Percentiles rank a stretch among this genome's conserved stretches.
phyloP scores from a whole-genome alignment of 2,329 filamentous ascomycete genomes.

The Coleophoma eucalyptorum region DNA sequence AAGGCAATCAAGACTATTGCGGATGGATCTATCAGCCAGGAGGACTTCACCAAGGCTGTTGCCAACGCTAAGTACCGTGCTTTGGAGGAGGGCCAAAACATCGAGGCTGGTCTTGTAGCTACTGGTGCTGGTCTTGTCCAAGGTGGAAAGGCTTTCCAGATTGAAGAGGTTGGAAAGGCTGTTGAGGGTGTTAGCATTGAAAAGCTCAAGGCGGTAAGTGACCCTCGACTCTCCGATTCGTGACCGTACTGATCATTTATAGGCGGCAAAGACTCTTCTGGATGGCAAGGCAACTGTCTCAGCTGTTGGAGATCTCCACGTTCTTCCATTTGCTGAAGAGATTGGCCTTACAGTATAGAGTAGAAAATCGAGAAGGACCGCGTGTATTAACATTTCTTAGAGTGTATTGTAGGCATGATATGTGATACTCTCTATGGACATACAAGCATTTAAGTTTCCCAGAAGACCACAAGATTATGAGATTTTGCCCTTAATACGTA shows the following conservation, averaged over 20 bases:
- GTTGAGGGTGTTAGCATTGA: slow-evolving; percentile 80
- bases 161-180: slow-evolving; percentile 73
- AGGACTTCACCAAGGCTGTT: slow-evolving; percentile 88
- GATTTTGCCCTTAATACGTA: no score
- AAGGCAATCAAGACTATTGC: slow-evolving; percentile 80
- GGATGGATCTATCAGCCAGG: slow-evolving; percentile 70
- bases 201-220: slow-evolving; percentile 78
- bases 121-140: slow-evolving; percentile 83
- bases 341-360: slow-evolving; percentile 90
- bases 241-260: slow-evolving; percentile 25
- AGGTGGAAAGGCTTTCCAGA: slow-evolving; percentile 77
- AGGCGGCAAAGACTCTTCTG: slow-evolving; percentile 86
- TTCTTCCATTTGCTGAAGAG: slow-evolving; percentile 90
- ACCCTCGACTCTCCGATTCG: not conserved
- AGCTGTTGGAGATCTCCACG: slow-evolving; percentile 85
- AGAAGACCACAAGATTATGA: not conserved
- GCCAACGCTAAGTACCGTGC: slow-evolving; percentile 92
- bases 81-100: slow-evolving; percentile 76
- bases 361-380: not conserved
- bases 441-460: not conserved
- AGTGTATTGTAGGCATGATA: slow-evolving; percentile 30
- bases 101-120: slow-evolving; percentile 72
- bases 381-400: slow-evolving; percentile 31
- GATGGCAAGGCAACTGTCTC: slow-evolving; percentile 87
- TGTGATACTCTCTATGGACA: slow-evolving; percentile 12